phyloP scores from a whole-genome alignment of 2,329 filamentous ascomycete species.

The Clathrospora elynae region DNA sequence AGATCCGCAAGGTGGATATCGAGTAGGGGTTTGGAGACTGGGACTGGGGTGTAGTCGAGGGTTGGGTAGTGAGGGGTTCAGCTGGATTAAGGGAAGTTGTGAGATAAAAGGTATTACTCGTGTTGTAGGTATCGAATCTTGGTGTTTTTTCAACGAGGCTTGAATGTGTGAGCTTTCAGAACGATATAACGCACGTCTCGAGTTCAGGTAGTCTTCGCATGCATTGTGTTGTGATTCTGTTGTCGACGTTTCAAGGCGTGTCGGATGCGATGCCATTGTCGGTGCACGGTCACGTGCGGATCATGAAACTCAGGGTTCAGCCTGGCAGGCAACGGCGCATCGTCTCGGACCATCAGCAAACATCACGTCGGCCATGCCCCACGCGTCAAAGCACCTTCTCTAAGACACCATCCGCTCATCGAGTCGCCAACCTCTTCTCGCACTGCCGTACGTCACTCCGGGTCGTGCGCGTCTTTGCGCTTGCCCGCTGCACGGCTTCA shows the following conservation, averaged over 20 bases:
- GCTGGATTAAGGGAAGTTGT: no score
- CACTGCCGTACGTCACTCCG: constrained; percentile 7
- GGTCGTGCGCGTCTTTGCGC: constrained; percentile 24
- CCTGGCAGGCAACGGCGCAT: constrained; percentile 15
- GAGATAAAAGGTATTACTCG: no score
- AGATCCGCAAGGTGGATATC: constrained; percentile 59
- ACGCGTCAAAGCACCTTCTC: constrained; percentile 11
- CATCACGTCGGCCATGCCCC: constrained; percentile 18
- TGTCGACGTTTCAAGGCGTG: no score
- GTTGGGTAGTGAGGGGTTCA: no score
- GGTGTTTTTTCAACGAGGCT: no score
- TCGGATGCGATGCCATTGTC: background rate
- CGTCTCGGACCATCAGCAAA: constrained; percentile 18
- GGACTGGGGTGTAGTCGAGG: no score
- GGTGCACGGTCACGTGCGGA: constrained; percentile 9
- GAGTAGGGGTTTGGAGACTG: no score
- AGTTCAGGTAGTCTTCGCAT: no score
- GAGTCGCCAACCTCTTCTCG: constrained; percentile 4
- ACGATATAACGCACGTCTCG: no score
- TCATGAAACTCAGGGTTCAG: constrained; percentile 16
- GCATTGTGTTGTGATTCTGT: no score
- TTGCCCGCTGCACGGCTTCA: constrained; percentile 16
- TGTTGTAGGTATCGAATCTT: no score
- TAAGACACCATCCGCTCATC: background rate
- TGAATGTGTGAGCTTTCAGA: no score